Base-by-base conservation (phyloP, 2,329 filamentous ascomycete species). In the Talaromyces sp. region DNA sequence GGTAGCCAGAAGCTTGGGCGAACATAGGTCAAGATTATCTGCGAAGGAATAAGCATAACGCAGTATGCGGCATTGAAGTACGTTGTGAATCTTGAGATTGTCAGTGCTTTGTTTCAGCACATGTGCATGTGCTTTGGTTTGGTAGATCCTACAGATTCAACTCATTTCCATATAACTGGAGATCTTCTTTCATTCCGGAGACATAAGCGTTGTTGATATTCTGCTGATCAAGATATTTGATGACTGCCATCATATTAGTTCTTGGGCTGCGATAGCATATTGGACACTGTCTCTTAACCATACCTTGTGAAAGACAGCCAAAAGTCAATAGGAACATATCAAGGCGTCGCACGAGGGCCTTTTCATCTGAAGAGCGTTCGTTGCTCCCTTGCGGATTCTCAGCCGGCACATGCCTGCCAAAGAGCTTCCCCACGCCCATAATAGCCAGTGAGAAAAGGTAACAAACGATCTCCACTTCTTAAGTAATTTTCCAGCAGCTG, bases 41-140 rank as follows among this genome's bases (percentile, higher is more conserved):
- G 71, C 0, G 70, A 71, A 2, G 74, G 73, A 10, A 75, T 71
- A 9, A 74, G 62, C 65, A 72, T 73, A 10, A 75, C 56, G 46
- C 70, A 71, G 54, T 75, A 76, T 1, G 69, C 70, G 16, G 70
- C 66, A 49, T 74, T 76, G 52, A 75, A 73, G 36, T 70, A 71
- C 4, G 73, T 75, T 1, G 70, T 74, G 57, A 75, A 75, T 55
- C 66, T 69, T 10, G 16, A 2, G 5, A 19, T 2, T 7, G 27
- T 61, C 2, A 61, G 52, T 16, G 3, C 10, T 5, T n/a, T n/a
- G n/a, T n/a, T n/a, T n/a, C n/a, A n/a, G n/a, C n/a, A n/a, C n/a
- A n/a, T n/a, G n/a, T n/a, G n/a, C n/a, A n/a, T n/a, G n/a, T n/a
- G 14, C 10, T 14, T 20, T 7, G 9, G 9, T 19, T 39, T 3